Evolutionary conservation across 768 basidiomycete species (phyloP).

Genomic region (Lentinula boryana): DNA sequence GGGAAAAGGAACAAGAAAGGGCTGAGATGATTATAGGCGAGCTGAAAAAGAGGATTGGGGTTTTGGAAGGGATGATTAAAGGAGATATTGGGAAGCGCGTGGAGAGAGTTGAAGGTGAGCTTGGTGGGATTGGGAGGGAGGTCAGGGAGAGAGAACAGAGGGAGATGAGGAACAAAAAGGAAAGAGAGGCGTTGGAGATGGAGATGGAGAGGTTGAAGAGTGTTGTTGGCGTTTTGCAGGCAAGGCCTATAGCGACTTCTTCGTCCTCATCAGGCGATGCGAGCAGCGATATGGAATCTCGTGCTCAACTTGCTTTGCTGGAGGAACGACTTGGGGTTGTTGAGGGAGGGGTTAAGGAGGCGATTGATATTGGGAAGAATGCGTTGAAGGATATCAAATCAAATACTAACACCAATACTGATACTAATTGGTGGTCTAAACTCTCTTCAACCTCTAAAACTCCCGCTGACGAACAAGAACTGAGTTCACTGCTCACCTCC

Average conservation of each 20-base stretch:
- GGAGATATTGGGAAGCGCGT: slow-evolving; percentile 34
- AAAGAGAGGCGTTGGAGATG: slow-evolving; percentile 28
- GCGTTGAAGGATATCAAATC: slow-evolving; percentile 25
- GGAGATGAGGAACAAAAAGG: neutral
- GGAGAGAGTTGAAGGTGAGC: slow-evolving; percentile 41
- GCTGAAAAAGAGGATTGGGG: slow-evolving; percentile 45
- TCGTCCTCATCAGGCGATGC: neutral
- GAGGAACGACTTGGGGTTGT: slow-evolving; percentile 59
- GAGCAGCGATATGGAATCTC: slow-evolving; percentile 51
- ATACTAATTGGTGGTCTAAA: slow-evolving; percentile 59
- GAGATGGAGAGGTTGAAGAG: slow-evolving; percentile 51
- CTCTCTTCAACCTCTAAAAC: slow-evolving; percentile 64
- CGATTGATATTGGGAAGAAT: slow-evolving; percentile 59
- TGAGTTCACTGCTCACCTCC: slow-evolving; percentile 15
- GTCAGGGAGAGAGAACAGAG: neutral
- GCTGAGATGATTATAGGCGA: slow-evolving; percentile 46
- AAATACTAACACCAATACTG: slow-evolving; percentile 54
- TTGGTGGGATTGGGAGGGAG: slow-evolving; percentile 13
- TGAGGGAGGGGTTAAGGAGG: slow-evolving; percentile 65
- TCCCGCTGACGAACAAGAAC: slow-evolving; percentile 68
- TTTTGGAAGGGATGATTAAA: slow-evolving; percentile 48
- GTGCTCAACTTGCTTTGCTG: slow-evolving; percentile 43
- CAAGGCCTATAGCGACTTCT: slow-evolving; percentile 4
- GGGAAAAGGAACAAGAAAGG: neutral
- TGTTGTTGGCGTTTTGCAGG: slow-evolving; percentile 28